Base-by-base conservation (phyloP, 2,329 filamentous ascomycete genomes). In the Phyllosticta paracitricarpa region DNA sequence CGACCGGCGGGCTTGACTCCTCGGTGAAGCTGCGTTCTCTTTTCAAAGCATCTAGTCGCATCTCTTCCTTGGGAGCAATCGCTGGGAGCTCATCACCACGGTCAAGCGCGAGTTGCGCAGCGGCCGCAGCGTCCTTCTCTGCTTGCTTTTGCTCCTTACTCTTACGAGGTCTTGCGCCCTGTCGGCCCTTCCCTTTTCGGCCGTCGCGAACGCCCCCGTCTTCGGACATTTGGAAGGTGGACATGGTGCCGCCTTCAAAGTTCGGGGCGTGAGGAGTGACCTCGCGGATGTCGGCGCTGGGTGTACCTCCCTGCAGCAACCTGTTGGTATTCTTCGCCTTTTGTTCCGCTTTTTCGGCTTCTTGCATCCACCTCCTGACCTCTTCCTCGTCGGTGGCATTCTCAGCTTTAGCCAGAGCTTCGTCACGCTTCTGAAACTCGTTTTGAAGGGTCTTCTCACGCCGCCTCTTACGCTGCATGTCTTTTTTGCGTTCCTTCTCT, bases 401-500 rank as follows among this genome's bases (percentile, higher is more conserved):
- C 62, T 88, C 83, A 9, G 92, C 90, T 66, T 88, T 88, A 64
- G 88, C 86, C 54, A 96, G 80, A 3, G 91, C 89, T 66, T 88
- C 84, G 3, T 88, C 84, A 65, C 94, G 89, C 77, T 95, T 94
- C 71, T 91, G 87, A 71, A 81, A 80, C 68, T 97, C 93, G 68
- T 95, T 89, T 6, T 91, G 93, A 63, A 95, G 88, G 3, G 91
- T 91, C 81, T 97, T 97, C 73, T 97, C 93, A 19, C 94, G 88
- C 53, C 94, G 87, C 63, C 94, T 85, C 78, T 97, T 99, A 65
- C 94, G 89, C 73, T 99, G 94, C 91, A 99, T 97, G 71, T 99
- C 94, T 79, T 99, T 99, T 80, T 99, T 99, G 66, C 94, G 90
- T 76, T 99, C 94, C 77, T 99, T 99, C 75, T 99, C 94, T 64